phyloP scores from a whole-genome alignment of 1,284 basidiomycete species.

The Bondarzewia mesenterica region DNA sequence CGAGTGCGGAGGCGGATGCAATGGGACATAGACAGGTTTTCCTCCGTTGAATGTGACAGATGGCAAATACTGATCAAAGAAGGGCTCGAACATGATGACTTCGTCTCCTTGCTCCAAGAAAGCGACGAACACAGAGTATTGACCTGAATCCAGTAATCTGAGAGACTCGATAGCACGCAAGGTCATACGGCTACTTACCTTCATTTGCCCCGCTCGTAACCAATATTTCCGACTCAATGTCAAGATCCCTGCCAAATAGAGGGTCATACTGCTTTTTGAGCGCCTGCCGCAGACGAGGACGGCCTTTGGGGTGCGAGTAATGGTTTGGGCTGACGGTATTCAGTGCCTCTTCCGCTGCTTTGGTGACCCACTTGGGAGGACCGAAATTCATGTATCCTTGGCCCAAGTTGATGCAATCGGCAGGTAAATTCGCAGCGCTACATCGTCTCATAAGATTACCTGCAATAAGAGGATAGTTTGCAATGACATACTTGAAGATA shows the following conservation, averaged over 20 bases:
- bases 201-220: conserved; percentile 96
- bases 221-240: conserved; percentile 84
- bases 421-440: conserved; percentile 78
- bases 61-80: conserved; percentile 95
- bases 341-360: conserved; percentile 71
- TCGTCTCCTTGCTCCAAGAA: conserved; percentile 90
- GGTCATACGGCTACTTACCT: conserved; percentile 44
- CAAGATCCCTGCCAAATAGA: conserved; percentile 65
- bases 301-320: conserved; percentile 87
- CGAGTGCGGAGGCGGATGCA: conserved; percentile 68
- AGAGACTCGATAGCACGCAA: conserved; percentile 2
- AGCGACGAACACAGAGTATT: conserved; percentile 85
- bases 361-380: conserved; percentile 78
- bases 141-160: too few species aligned
- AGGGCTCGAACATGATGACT: conserved; percentile 97
- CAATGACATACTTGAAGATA: conserved; percentile 71
- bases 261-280: conserved; percentile 74
- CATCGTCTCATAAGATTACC: conserved; percentile 1
- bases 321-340: conserved; percentile 68
- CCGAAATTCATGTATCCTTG: conserved; percentile 94
- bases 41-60: conserved; percentile 92
- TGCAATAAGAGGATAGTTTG: conserved; percentile 8
- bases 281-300: conserved; percentile 79
- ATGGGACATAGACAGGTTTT: conserved; percentile 88
- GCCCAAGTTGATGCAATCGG: conserved; percentile 86